phyloP scores from a whole-genome alignment of 1,284 basidiomycete species.

The Puccinia horiana region DNA sequence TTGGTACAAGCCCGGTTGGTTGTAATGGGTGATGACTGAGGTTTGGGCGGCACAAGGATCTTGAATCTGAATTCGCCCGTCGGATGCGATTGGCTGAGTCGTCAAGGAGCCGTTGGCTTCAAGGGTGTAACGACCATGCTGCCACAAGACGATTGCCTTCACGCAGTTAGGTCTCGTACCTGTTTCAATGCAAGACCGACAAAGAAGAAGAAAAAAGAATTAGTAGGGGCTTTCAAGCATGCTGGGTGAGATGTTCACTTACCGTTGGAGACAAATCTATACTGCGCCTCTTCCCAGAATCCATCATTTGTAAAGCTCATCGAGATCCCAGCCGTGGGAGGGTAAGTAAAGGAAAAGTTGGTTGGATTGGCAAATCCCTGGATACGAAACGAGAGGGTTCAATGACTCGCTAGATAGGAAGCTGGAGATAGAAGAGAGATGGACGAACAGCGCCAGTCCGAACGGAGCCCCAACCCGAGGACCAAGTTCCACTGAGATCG shows the following conservation, averaged over 20 bases:
- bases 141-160: conserved; percentile 56
- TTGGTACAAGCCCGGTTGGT: conserved; percentile 49
- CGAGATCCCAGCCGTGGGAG: conserved; percentile 54
- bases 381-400: not conserved
- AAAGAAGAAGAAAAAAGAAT: not conserved
- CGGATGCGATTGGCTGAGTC: conserved; percentile 52
- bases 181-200: not conserved
- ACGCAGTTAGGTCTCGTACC: conserved; percentile 55
- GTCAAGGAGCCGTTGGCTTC: conserved; percentile 53
- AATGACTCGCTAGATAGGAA: not conserved
- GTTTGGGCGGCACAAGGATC: conserved; percentile 51
- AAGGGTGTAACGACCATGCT: conserved; percentile 57
- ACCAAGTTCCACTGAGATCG: conserved; percentile 55
- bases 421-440: not conserved
- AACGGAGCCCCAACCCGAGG: conserved; percentile 54
- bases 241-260: conserved; percentile 38
- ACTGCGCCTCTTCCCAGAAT: conserved; percentile 57
- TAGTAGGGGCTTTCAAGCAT: not conserved
- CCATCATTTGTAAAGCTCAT: conserved; percentile 58
- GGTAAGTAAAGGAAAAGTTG: conserved; percentile 56
- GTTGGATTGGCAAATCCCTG: conserved; percentile 56
- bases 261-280: conserved; percentile 55
- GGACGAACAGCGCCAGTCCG: conserved; percentile 54
- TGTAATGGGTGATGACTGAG: conserved; percentile 50
- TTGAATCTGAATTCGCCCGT: conserved; percentile 52